Percentiles rank a stretch among this genome's conserved stretches.
Evolutionary conservation across 2,329 filamentous ascomycete species (phyloP).

Genomic region (Diplodia scrobiculata): DNA sequence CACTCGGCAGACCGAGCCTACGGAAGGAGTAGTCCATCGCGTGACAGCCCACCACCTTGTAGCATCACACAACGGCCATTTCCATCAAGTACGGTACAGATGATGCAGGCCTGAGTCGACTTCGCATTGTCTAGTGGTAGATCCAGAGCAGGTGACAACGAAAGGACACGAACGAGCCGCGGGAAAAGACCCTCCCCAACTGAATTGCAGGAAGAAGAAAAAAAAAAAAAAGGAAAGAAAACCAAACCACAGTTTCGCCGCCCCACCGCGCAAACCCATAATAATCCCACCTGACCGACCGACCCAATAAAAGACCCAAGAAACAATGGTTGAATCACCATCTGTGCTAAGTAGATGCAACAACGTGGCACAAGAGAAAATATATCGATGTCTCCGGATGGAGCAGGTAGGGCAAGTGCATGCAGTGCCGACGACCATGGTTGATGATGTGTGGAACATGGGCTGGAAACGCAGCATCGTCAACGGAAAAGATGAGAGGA

Average conservation of each 20-base stretch:
- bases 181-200: background rate
- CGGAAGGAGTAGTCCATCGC: too few relatives aligned
- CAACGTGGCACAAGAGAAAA: background rate
- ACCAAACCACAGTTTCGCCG: background rate
- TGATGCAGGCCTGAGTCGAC: background rate
- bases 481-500: too few relatives aligned
- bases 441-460: background rate
- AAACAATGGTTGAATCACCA: background rate
- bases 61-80: too few relatives aligned
- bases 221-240: background rate
- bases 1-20: background rate
- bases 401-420: background rate
- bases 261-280: background rate
- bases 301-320: background rate
- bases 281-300: background rate
- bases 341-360: background rate
- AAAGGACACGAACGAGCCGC: background rate
- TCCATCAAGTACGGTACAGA: background rate
- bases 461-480: background rate
- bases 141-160: background rate
- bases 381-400: background rate
- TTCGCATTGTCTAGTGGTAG: background rate
- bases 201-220: background rate
- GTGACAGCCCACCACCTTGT: too few relatives aligned
- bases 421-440: background rate